Percentiles rank a stretch among this genome's conserved stretches.
Evolutionary conservation across 176 grass and related monocot species (phyloP).

Genomic region (Aegilops bicornis): DNA sequence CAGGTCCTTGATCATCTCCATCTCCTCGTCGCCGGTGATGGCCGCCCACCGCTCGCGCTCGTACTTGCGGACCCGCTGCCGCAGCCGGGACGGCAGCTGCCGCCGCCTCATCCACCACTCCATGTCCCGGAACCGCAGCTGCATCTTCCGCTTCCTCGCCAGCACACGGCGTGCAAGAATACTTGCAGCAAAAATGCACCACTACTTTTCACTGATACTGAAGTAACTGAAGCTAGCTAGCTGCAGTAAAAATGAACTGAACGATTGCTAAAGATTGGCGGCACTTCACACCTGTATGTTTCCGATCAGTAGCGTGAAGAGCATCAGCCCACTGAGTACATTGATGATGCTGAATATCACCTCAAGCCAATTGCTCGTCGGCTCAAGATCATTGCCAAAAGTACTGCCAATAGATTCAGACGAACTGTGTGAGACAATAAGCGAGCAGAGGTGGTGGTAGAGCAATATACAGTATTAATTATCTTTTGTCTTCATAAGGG

Average conservation of each 20-base stretch:
- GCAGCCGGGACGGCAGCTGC: slow-evolving; percentile 74
- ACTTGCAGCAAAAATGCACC: slow-evolving; percentile 44
- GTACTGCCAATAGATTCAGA: slow-evolving; percentile 54
- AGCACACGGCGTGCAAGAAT: slow-evolving; percentile 91
- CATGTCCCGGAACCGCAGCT: slow-evolving; percentile 81
- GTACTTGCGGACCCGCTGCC: slow-evolving; percentile 77
- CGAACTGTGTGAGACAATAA: background rate
- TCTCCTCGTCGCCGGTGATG: slow-evolving; percentile 89
- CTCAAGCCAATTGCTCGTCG: slow-evolving; percentile 87
- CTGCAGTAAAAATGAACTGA: background rate
- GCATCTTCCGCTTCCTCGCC: slow-evolving; percentile 91
- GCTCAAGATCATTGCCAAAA: slow-evolving; percentile 91
- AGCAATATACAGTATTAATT: background rate
- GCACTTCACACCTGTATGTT: slow-evolving; percentile 82
- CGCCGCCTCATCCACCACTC: slow-evolving; percentile 99
- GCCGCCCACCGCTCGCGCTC: slow-evolving; percentile 82
- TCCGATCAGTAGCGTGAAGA: slow-evolving; percentile 92
- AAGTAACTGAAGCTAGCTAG: background rate
- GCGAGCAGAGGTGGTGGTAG: background rate
- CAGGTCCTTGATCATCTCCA: slow-evolving; percentile 87
- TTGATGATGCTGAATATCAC: slow-evolving; percentile 90
- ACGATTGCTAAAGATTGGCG: background rate
- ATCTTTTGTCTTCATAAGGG: background rate
- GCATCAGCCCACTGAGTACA: slow-evolving; percentile 89
- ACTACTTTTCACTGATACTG: background rate